Conservation (phyloP, 2,329 filamentous ascomycete species). For the Paradendryphiella salina region DNA sequence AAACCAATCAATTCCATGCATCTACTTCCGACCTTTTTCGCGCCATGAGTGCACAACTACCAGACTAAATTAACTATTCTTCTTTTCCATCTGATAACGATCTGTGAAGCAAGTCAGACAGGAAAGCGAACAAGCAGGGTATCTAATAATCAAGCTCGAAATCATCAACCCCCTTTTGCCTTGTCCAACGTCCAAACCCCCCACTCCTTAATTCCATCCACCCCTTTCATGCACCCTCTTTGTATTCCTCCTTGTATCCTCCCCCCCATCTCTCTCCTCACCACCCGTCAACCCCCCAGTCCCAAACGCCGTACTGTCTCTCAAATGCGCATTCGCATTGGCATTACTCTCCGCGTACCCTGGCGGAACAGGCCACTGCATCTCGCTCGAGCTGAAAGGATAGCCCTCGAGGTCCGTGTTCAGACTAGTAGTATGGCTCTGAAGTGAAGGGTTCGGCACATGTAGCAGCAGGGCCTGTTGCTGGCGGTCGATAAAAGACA, state of each 20-base stretch:
- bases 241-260: slow-evolving; percentile 5
- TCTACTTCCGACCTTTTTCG: no score
- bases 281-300: background rate
- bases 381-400: slow-evolving; percentile 20
- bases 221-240: slow-evolving; percentile 16
- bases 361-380: slow-evolving; percentile 27
- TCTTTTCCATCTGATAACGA: no score
- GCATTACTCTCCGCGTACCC: slow-evolving; percentile 18
- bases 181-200: no score
- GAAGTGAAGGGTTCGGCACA: background rate
- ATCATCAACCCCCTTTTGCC: no score
- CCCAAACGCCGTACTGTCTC: slow-evolving; percentile 14
- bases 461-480: slow-evolving; percentile 8
- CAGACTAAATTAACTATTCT: no score
- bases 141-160: no score
- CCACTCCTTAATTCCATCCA: slow-evolving; percentile 1
- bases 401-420: slow-evolving; percentile 21
- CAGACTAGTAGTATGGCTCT: slow-evolving; percentile 15
- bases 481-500: background rate
- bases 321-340: slow-evolving; percentile 11
- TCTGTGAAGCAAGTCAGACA: no score
- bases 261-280: background rate
- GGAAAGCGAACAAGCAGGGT: no score
- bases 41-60: no score
- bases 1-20: no score